These are phyloP conservation scores for Babesia bovis DNA, from an alignment of 169 alveolate genomes.

Conservation along the genomic window DNA sequence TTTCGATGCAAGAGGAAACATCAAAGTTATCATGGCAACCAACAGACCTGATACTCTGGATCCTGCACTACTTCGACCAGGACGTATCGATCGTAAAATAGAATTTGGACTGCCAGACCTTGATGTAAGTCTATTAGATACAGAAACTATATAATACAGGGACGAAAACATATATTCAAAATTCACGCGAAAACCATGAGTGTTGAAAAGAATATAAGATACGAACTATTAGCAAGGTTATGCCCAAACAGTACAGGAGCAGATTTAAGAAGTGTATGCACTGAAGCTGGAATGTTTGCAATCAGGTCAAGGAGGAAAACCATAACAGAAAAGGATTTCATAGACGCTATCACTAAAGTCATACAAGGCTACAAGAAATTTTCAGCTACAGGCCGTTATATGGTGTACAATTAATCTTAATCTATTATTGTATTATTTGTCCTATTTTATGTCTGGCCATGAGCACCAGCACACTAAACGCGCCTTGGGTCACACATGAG, in stretches of 20 bases:
- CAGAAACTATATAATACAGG: conserved; percentile 31
- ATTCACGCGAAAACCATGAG: conserved; percentile 97
- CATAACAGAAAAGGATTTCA: conserved; percentile 93
- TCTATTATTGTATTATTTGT: not conserved
- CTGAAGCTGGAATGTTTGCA: conserved; percentile 99
- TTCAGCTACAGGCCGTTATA: conserved; percentile 97
- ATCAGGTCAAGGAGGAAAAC: conserved; percentile 98
- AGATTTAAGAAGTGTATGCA: conserved; percentile 96
- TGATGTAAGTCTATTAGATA: conserved; percentile 71
- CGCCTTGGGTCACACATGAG: conserved; percentile 30
- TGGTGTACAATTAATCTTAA: conserved; percentile 91
- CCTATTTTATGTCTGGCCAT: not conserved
- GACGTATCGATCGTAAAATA: conserved; percentile 97
- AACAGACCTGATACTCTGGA: conserved; percentile 98
- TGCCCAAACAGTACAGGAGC: conserved; percentile 99
- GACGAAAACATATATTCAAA: conserved; percentile 95
- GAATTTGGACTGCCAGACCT: conserved; percentile 98
- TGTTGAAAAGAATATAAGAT: conserved; percentile 93
- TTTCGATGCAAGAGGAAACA: conserved; percentile 97
- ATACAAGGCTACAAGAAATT: conserved; percentile 96
- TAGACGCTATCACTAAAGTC: conserved; percentile 96
- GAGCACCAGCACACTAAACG: not conserved
- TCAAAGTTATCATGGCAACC: conserved; percentile 98
- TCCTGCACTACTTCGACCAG: conserved; percentile 98
- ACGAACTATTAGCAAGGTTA: conserved; percentile 95